Evolutionary conservation across 2,329 filamentous ascomycete species (phyloP).

Genomic region (Dactylellina sp.): DNA sequence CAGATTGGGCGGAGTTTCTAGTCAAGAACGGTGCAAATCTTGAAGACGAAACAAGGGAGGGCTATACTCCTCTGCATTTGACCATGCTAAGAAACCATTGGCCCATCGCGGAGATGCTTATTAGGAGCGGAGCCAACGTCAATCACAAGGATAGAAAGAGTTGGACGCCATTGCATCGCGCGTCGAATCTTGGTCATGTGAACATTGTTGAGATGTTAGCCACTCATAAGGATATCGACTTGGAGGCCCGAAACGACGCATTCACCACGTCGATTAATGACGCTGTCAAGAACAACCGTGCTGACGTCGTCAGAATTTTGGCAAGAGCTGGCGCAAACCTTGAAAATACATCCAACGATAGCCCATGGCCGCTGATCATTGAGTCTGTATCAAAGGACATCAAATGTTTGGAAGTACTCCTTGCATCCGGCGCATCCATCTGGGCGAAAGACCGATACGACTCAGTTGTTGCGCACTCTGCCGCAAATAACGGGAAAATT

Average conservation of each 20-base stretch:
- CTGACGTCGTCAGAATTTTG: constrained; percentile 25
- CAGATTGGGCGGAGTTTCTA: constrained; percentile 40
- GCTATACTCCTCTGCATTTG: constrained; percentile 30
- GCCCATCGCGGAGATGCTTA: constrained; percentile 31
- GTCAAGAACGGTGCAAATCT: constrained; percentile 46
- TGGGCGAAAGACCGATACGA: constrained; percentile 26
- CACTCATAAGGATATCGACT: constrained; percentile 28
- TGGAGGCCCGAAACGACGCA: constrained; percentile 28
- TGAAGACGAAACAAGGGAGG: constrained; percentile 44
- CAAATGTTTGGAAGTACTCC: constrained; percentile 30
- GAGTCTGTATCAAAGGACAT: constrained; percentile 24
- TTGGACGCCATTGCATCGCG: constrained; percentile 43
- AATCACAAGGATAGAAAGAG: constrained; percentile 48
- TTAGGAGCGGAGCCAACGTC: constrained; percentile 27
- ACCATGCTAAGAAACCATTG: constrained; percentile 37
- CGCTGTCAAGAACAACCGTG: constrained; percentile 38
- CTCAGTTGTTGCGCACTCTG: constrained; percentile 16
- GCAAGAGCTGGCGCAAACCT: constrained; percentile 32
- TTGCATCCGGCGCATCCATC: constrained; percentile 30
- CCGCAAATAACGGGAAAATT: constrained; percentile 25
- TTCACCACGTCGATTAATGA: constrained; percentile 34
- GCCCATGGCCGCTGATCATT: constrained; percentile 28
- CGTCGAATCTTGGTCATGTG: constrained; percentile 22
- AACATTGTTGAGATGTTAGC: constrained; percentile 49
- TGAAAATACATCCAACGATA: constrained; percentile 19